These are phyloP conservation scores for Scalesia atractyloides DNA, from an alignment of 129 eudicot species.

Conservation along the genomic window DNA sequence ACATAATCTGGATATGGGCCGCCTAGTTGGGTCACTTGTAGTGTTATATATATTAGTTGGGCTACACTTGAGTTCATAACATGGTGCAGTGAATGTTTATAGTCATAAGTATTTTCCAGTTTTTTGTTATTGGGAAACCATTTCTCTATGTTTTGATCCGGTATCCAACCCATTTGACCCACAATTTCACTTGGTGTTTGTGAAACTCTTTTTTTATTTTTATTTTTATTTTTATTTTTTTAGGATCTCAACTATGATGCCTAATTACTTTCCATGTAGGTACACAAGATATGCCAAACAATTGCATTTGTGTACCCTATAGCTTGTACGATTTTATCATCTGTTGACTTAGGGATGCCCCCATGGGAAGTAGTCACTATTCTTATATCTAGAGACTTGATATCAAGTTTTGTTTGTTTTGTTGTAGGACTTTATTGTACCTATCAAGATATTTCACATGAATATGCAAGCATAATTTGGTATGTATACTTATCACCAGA, in stretches of 20 bases:
- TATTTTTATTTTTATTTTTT: too few species aligned
- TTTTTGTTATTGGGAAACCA: too few species aligned
- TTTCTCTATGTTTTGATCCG: too few species aligned
- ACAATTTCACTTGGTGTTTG: background rate
- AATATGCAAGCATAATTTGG: constrained; percentile 97
- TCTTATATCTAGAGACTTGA: constrained; percentile 76
- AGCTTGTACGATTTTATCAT: constrained; percentile 80
- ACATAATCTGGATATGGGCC: too few species aligned
- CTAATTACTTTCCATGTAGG: constrained; percentile 47
- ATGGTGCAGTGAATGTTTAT: too few species aligned
- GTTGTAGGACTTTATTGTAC: constrained; percentile 87
- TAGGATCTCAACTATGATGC: constrained; percentile 2
- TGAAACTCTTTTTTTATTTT: background rate
- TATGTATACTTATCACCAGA: too few species aligned
- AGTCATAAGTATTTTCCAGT: too few species aligned
- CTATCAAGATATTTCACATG: constrained; percentile 96
- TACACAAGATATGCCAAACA: constrained; percentile 90
- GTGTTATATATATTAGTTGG: too few species aligned
- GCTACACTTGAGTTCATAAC: too few species aligned
- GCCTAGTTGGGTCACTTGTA: too few species aligned
- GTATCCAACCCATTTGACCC: too few species aligned
- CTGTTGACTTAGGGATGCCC: constrained; percentile 82
- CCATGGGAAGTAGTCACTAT: constrained; percentile 86
- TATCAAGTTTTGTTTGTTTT: constrained; percentile 79
- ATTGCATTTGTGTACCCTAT: constrained; percentile 93